Evolutionary conservation across 2,329 filamentous ascomycete genomes (phyloP), one percentile per base, ranked within the genome.

Genomic region (Colletotrichum spinosum): DNA sequence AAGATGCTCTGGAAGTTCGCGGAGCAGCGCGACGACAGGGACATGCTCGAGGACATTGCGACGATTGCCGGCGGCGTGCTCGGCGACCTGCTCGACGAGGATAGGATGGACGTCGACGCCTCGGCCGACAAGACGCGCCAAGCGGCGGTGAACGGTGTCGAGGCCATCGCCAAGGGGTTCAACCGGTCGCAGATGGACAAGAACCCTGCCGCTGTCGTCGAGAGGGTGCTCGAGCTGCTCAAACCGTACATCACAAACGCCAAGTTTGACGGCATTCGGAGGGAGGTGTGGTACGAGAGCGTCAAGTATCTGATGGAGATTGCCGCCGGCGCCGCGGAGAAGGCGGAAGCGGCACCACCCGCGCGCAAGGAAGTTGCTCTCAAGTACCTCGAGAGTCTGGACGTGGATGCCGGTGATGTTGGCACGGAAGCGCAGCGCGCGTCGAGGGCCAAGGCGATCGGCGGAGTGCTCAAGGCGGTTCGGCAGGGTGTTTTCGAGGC

Each of bases 1-100:
- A 81, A 82, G 59, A 89, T 88, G 39, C 81, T 97, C 6, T 94
- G 92, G 73, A 84, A 88, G 59, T 92, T 95, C 71, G 86, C 88
- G n/a, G 85, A 86, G 42, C 86, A 86, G 12, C 84, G 91, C 51
- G 83, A 85, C 33, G 91, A 94, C 72, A 73, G 93, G 13, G 87
- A 94, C 70, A 81, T 97, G 77, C 88, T 92, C 70, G 79, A 84
- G 5, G 88, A 92, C 34, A 89, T 92, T 5, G 81, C 86, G 4
- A 82, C 82, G 6, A 86, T 97, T 55, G 87, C 92, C 11, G 81
- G 79, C 35, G 85, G 87, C 1, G 79, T 90, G 50, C 76, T 97
- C 39, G 87, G 90, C 48, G 85, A 88, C 35, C 70, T 86, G 5
- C 77, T 75, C 8, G 83, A 84, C 38, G 86, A 87, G 50, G 87